Percentiles rank a stretch among this genome's conserved stretches.
Evolutionary conservation across 176 grass and related monocot genomes (phyloP).

Genomic region (Oryza meyeriana): DNA sequence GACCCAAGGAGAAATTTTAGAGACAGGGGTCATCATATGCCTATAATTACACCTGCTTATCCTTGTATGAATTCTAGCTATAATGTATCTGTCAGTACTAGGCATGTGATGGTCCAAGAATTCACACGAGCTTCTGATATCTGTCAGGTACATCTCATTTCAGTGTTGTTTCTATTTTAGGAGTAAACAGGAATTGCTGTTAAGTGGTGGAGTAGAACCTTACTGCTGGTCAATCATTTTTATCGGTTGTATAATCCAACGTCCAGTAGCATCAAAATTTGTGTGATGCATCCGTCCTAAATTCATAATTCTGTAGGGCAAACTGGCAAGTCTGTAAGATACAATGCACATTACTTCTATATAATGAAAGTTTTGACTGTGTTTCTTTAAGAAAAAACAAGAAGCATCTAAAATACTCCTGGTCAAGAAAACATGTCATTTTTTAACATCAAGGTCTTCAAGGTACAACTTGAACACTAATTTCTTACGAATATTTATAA

Average conservation of each 20-base stretch:
- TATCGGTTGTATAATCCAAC: not conserved
- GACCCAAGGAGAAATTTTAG: slow-evolving; percentile 87
- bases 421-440: not conserved
- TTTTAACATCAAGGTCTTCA: not conserved
- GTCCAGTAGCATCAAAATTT: not conserved
- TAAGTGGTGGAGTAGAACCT: not conserved
- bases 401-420: not conserved
- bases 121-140: slow-evolving; percentile 70
- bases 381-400: not conserved
- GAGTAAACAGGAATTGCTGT: not conserved
- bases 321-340: not conserved
- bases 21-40: slow-evolving; percentile 89
- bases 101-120: slow-evolving; percentile 75
- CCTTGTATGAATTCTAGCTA: slow-evolving; percentile 96
- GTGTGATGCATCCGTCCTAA: not conserved
- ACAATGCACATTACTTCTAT: not conserved
- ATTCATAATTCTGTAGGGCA: not conserved
- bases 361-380: not conserved
- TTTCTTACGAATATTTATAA: not conserved
- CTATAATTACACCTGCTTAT: slow-evolving; percentile 97
- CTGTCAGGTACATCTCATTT: slow-evolving; percentile 61
- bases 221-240: not conserved
- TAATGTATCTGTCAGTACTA: slow-evolving; percentile 84
- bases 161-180: slow-evolving; percentile 14
- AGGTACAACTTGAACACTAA: not conserved